Conservation (phyloP, 2,329 filamentous ascomycete species). For the Mycocentrospora acerina region DNA sequence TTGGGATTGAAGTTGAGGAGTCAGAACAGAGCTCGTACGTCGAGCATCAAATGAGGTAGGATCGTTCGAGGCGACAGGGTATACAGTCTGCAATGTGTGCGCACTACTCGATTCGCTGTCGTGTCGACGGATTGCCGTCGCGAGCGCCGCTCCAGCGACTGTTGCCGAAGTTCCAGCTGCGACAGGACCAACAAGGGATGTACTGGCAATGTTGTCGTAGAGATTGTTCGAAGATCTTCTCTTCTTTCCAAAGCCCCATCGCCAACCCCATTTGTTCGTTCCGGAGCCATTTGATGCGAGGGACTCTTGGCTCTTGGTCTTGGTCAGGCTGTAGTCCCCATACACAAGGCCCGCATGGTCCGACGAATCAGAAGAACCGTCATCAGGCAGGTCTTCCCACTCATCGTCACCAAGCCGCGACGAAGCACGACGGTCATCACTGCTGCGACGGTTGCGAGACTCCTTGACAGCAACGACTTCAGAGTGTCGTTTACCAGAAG, state of each 20-base stretch:
- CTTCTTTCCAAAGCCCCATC: constrained; percentile 58
- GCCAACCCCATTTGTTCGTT: constrained; percentile 61
- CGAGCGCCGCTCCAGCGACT: constrained; percentile 45
- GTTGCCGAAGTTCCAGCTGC: constrained; percentile 42
- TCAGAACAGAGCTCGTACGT: constrained; percentile 52
- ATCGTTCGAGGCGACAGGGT: constrained; percentile 67
- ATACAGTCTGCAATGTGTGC: constrained; percentile 62
- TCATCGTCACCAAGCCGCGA: constrained; percentile 51
- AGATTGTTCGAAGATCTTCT: constrained; percentile 38
- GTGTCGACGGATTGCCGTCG: constrained; percentile 53
- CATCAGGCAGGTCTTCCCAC: constrained; percentile 43
- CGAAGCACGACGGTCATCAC: constrained; percentile 23
- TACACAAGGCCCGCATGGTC: constrained; percentile 63
- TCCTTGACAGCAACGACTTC: constrained; percentile 42
- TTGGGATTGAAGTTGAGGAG: no score
- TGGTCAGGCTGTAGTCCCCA: constrained; percentile 49
- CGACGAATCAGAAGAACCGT: constrained; percentile 45
- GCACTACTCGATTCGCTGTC: constrained; percentile 50
- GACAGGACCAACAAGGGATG: constrained; percentile 40
- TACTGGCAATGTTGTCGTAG: constrained; percentile 36
- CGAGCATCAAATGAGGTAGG: constrained; percentile 61
- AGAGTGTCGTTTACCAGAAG: constrained; percentile 23
- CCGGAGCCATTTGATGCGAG: constrained; percentile 56
- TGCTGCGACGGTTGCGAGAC: constrained; percentile 23
- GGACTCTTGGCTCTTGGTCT: constrained; percentile 53